Base-by-base conservation (phyloP, 192 early-diverging fungal species). In the Cetraspora pellucida region DNA sequence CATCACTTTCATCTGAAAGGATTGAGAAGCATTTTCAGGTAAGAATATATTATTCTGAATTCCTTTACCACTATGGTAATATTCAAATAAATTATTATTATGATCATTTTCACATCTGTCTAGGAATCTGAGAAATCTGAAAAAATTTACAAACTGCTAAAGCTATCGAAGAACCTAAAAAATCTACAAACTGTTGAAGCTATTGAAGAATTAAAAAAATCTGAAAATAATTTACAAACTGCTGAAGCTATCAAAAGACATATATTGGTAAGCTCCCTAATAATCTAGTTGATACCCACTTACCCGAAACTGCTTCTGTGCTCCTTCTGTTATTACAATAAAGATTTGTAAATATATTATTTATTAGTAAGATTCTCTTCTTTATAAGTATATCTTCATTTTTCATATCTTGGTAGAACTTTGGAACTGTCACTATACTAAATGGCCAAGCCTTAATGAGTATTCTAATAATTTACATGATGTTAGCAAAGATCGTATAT, bases 351-450 rank as follows among this genome's bases (percentile, higher is more conserved):
- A 67, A 44, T 44, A 44, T 67, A 9, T 44, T 67, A 67, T 67
- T 67, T 67, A 67, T 67, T 67, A 67, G 5, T n/a, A 67, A 13
- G 10, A 67, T 46, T 46, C n/a, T 66, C 64, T 66, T 66, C 13
- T 66, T 66, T 66, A 66, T 66, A 37, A 66, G 9, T 59, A 25
- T 31, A 23, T n/a, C n/a, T n/a, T n/a, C n/a, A n/a, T n/a, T 23
- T n/a, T 46, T 66, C 64, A 19, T 25, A 66, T 66, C 43, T 43
- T 66, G 21, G 45, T 13, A 66, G 37, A 66, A 66, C 1, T 66
- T 43, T 66, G 37, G 37, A 66, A 66, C 13, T 19, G 30, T 23
- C 64, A 43, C 16, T 44, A 44, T 30, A 46, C 5, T 44, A 46
- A 66, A 45, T 66, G 64, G 64, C 37, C 64, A n/a, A 45, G 64